phyloP scores from a whole-genome alignment of 2,329 filamentous ascomycete species.

The Aspergillus sp. region DNA sequence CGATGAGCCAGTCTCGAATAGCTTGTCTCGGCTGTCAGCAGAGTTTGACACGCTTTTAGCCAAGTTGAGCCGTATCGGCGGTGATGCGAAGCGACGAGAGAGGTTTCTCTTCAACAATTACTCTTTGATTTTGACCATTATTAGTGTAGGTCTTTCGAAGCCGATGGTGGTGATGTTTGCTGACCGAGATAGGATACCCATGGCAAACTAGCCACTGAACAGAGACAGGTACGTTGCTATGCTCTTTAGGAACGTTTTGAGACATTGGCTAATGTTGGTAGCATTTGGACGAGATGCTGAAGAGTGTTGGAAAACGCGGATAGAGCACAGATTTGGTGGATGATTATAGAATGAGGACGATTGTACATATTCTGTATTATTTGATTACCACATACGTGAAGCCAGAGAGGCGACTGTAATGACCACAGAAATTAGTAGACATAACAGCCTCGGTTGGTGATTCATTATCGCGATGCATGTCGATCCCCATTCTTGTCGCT shows the following conservation, averaged over 20 bases:
- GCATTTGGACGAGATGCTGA: constrained; percentile 43
- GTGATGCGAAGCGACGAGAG: constrained; percentile 76
- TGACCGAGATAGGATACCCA: constrained; percentile 41
- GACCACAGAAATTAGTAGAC: no score
- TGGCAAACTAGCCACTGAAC: constrained; percentile 60
- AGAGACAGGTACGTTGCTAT: constrained; percentile 52
- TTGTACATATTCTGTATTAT: not conserved
- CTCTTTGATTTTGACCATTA: constrained; percentile 88
- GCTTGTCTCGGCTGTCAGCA: constrained; percentile 69
- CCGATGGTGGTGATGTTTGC: not conserved
- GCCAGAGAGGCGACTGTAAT: no score
- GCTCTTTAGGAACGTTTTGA: not conserved
- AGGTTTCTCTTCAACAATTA: constrained; percentile 96
- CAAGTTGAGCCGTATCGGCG: constrained; percentile 72
- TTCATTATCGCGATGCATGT: not conserved
- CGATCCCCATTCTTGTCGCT: no score
- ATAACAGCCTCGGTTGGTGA: no score
- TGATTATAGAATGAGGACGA: not conserved
- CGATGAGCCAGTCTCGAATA: constrained; percentile 86
- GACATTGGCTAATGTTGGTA: constrained; percentile 19
- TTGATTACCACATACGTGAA: no score
- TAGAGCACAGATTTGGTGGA: no score
- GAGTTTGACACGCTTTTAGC: constrained; percentile 83
- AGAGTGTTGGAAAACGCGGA: constrained; percentile 33
- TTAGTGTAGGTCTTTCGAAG: constrained; percentile 56